Evolutionary conservation across 257 asterid species (phyloP), one percentile per base, ranked within the genome.

Genomic region (Jacaranda mimosifolia): DNA sequence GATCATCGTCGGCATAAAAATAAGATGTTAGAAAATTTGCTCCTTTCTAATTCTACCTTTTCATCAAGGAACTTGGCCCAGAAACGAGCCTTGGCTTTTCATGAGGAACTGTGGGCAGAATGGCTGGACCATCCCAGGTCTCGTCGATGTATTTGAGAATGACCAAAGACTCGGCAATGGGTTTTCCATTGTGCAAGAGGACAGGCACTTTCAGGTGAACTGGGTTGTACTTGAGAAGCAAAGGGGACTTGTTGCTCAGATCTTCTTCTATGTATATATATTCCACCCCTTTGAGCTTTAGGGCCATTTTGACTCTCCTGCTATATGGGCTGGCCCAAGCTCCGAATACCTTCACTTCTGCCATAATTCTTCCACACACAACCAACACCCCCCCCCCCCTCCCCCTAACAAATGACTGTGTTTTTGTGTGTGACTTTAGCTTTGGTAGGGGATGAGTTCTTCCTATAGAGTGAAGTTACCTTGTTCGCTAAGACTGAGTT

Each of bases 101-200:
- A 21, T 74, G 69, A 2, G 89, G 91, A 57, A 86, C 78, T 40
- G 80, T 45, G 8, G 95, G 90, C 60, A 86, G 40, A 51, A 90
- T 72, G 3, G 81, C 10, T 2, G 83, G 83, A 9, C 82, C 84
- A 32, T 78, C 58, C 85, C 85, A 90, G 3, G 76, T 75, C 57
- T 88, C 88, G 3, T 90, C 92, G 18, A 90, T 83, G 72, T 86
- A 90, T 43, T 90, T 86, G 32, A 90, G 83, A 62, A 90, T 86
- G n/a, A 82, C 53, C 0, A 70, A 11, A 8, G 95, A 90, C 32
- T 90, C 90, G 9, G 14, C 6, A 18, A 90, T 71, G 15, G 92
- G 73, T 7, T 79, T 90, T 4, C 85, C 91, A 32, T 88, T 83
- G 79, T 88, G 46, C 46, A 42, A 6, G 9, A 42, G 1, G 9